Conservation (phyloP, 805 yeast species). For the Novakomyces olei region DNA sequence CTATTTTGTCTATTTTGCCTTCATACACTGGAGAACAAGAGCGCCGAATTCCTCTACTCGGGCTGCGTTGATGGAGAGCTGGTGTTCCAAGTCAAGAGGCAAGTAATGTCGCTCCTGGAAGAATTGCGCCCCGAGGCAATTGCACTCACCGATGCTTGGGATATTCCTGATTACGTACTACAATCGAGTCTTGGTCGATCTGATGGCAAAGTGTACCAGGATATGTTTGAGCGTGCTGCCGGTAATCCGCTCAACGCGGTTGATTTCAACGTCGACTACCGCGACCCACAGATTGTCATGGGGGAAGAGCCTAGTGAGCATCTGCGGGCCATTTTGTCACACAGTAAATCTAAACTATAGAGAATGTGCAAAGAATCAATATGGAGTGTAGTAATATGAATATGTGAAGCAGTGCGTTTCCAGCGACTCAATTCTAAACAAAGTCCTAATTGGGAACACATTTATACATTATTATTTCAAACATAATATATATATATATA, state of each 20-base stretch:
- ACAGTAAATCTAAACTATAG: no score
- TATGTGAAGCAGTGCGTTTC: no score
- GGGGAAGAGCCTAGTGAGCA: neutral
- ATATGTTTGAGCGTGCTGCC: neutral
- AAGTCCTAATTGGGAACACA: no score
- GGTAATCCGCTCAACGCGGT: neutral
- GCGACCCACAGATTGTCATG: neutral
- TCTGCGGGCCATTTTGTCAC: no score
- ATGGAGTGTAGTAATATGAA: no score
- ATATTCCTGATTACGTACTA: constrained; percentile 5
- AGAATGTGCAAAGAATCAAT: no score
- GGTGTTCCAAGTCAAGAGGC: constrained; percentile 1
- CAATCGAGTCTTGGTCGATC: constrained; percentile 4
- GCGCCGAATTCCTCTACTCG: constrained; percentile 1
- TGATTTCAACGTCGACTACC: neutral
- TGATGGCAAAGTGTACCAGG: constrained; percentile 4
- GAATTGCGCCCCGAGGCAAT: constrained; percentile 2
- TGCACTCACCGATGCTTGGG: constrained; percentile 3
- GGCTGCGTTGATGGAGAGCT: neutral
- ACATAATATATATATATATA: no score
- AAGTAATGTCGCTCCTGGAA: constrained; percentile 2
- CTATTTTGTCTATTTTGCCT: neutral
- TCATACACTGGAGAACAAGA: neutral
- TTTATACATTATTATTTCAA: no score
- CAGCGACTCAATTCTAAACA: no score